Evolutionary conservation across 2,329 filamentous ascomycete genomes (phyloP).

Genomic region (Fusarium sp.): DNA sequence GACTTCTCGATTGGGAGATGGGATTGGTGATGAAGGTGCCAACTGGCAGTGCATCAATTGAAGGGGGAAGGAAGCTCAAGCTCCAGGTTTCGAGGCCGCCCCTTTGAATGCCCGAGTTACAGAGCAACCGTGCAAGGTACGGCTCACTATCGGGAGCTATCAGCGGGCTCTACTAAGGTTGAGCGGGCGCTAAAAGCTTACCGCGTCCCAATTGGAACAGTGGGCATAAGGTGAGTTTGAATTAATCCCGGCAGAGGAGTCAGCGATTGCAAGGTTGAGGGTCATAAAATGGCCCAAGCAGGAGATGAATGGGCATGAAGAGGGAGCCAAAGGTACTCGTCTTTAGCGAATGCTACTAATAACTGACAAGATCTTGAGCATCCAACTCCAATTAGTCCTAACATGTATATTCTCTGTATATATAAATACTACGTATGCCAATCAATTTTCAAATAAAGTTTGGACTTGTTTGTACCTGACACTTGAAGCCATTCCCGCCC

Average conservation of each 20-base stretch:
- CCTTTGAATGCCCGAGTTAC: conserved; percentile 9
- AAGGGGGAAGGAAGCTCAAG: conserved; percentile 6
- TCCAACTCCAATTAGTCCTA: too few species aligned
- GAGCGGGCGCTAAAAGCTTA: conserved; percentile 29
- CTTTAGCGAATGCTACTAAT: too few species aligned
- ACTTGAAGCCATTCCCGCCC: conserved; percentile 16
- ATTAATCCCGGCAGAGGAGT: conserved; percentile 10
- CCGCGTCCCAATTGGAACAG: conserved; percentile 30
- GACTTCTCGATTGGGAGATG: background rate
- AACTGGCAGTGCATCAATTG: conserved; percentile 30
- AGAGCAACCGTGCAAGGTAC: conserved; percentile 8
- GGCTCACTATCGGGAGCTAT: conserved; percentile 12
- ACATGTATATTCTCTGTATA: background rate
- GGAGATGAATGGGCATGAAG: conserved; percentile 3
- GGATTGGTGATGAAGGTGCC: conserved; percentile 17
- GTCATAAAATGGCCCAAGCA: conserved; percentile 21
- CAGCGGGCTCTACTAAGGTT: background rate
- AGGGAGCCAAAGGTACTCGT: conserved; percentile 28
- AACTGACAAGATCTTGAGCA: too few species aligned
- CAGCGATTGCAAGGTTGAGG: conserved; percentile 20
- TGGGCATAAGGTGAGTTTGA: conserved; percentile 26
- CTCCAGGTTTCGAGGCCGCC: conserved; percentile 1
- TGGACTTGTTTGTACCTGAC: conserved; percentile 1
- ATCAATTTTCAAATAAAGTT: conserved; percentile 5
- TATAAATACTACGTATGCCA: background rate